Conservation (phyloP, 106 monocot species). For the Dendrobium huoshanense region DNA sequence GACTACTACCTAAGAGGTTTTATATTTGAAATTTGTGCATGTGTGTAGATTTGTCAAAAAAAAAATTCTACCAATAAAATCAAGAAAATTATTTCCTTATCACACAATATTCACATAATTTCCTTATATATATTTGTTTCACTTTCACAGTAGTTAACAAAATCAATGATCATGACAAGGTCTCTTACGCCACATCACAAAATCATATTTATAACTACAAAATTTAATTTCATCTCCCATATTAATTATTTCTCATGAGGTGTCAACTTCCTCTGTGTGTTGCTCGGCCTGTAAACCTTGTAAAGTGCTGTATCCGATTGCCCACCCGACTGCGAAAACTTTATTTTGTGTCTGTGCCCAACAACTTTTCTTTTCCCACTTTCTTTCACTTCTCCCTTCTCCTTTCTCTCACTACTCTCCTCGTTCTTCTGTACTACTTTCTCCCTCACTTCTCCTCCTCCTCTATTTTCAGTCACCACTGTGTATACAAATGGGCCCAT, state of each 20-base stretch:
- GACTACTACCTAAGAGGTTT: too few relatives aligned
- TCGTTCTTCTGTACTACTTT: neutral
- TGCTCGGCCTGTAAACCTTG: neutral
- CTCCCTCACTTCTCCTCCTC: neutral
- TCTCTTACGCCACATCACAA: neutral
- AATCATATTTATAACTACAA: neutral
- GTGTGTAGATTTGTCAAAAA: too few relatives aligned
- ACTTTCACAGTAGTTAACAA: too few relatives aligned
- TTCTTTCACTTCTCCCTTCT: neutral
- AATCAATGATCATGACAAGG: neutral
- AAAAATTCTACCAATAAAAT: too few relatives aligned
- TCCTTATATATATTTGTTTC: too few relatives aligned
- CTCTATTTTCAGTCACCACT: conserved; percentile 6
- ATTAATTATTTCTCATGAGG: neutral
- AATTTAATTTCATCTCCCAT: neutral
- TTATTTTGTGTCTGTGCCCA: conserved; percentile 7
- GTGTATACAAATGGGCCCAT: conserved; percentile 35
- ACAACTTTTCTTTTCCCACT: neutral
- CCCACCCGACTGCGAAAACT: neutral
- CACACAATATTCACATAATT: too few relatives aligned
- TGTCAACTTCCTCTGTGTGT: neutral
- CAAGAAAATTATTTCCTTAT: too few relatives aligned
- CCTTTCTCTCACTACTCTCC: neutral
- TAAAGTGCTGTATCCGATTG: neutral
- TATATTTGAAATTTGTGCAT: too few relatives aligned